Evolutionary conservation across 805 yeast species (phyloP).

Genomic region (Blastobotrys muscicola): DNA sequence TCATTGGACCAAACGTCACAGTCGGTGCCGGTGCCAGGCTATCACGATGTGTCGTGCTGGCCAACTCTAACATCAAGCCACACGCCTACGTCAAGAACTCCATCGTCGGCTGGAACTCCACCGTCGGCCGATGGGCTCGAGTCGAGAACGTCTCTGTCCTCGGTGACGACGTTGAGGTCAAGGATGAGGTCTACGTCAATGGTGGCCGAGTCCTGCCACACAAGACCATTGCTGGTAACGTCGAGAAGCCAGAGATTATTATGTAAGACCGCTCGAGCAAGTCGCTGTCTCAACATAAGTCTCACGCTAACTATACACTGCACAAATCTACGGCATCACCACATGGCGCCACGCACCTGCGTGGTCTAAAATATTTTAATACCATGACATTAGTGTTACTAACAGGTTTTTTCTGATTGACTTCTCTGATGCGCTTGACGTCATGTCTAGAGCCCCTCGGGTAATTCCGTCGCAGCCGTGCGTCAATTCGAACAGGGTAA

Average conservation of each 20-base stretch:
- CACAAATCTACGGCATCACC: too few species aligned
- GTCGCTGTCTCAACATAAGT: too few species aligned
- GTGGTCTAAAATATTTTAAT: too few species aligned
- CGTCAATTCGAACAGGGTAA: too few species aligned
- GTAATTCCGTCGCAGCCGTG: too few species aligned
- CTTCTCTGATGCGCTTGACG: too few species aligned
- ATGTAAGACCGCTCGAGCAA: conserved; percentile 44
- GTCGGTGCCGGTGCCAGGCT: conserved; percentile 99
- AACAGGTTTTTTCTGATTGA: too few species aligned
- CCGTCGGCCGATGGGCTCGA: conserved; percentile 98
- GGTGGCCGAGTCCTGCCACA: conserved; percentile 99
- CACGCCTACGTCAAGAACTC: conserved; percentile 98
- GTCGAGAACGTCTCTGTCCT: conserved; percentile 94
- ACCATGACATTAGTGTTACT: too few species aligned
- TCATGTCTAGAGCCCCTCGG: too few species aligned
- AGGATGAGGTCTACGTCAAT: conserved; percentile 96
- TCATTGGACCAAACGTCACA: conserved; percentile 91
- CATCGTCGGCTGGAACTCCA: conserved; percentile 98
- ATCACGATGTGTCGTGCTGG: conserved; percentile 86
- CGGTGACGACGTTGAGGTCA: conserved; percentile 98
- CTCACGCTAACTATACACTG: too few species aligned
- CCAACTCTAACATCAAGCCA: conserved; percentile 86
- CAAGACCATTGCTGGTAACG: conserved; percentile 91
- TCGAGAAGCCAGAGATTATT: conserved; percentile 95
- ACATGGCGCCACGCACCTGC: too few species aligned